A percentile compares a stretch with the other conserved stretches of the same genome.
phyloP scores from a whole-genome alignment of 2,329 filamentous ascomycete species.

The Trichoderma guizhouense region DNA sequence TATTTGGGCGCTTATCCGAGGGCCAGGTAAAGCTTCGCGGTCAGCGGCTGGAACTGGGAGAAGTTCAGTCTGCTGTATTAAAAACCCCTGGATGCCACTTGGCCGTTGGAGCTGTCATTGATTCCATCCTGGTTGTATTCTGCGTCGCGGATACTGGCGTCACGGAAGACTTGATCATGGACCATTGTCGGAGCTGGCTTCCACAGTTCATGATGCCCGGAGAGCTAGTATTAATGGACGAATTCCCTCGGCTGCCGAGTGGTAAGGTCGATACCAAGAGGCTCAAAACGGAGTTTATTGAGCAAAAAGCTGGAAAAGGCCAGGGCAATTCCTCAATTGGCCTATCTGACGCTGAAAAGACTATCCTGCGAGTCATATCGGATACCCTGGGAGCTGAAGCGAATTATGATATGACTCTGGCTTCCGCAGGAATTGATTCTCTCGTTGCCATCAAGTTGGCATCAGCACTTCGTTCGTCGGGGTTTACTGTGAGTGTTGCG shows the following conservation, averaged over 20 bases:
- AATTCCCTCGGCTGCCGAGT: conserved; percentile 73
- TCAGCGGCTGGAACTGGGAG: conserved; percentile 77
- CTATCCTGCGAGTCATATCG: conserved; percentile 41
- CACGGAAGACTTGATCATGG: conserved; percentile 44
- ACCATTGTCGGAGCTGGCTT: conserved; percentile 69
- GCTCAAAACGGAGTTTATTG: conserved; percentile 51
- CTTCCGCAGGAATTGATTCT: conserved; percentile 63
- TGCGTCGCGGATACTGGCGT: conserved; percentile 52
- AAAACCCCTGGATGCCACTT: conserved; percentile 60
- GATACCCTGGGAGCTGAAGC: conserved; percentile 40
- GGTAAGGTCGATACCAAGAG: conserved; percentile 75
- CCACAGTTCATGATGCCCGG: conserved; percentile 80
- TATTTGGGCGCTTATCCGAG: conserved; percentile 71
- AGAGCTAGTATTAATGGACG: conserved; percentile 61
- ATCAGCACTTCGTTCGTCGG: conserved; percentile 57
- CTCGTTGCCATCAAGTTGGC: conserved; percentile 50
- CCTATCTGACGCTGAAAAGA: conserved; percentile 24
- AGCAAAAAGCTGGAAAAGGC: conserved; percentile 18
- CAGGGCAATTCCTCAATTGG: not conserved
- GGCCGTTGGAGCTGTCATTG: conserved; percentile 64
- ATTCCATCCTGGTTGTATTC: conserved; percentile 70
- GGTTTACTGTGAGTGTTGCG: conserved; percentile 54
- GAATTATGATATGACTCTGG: conserved; percentile 42
- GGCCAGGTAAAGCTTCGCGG: conserved; percentile 86
- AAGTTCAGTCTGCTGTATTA: conserved; percentile 68